Conservation (phyloP, 345 rosid species). For the Excoecaria cochinchinensis region DNA sequence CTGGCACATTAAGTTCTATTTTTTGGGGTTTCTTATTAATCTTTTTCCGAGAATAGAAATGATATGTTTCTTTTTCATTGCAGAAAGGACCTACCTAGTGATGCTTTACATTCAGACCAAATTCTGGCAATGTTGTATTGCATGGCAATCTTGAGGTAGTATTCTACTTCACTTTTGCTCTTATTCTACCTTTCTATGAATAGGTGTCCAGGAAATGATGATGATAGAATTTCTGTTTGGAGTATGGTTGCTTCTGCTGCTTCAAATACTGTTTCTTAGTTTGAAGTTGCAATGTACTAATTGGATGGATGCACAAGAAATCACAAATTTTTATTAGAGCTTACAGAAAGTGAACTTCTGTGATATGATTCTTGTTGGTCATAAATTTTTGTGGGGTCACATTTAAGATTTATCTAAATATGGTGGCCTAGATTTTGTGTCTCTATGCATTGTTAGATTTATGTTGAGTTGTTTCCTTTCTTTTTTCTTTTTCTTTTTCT, state of each 20-base stretch:
- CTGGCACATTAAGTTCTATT: neutral
- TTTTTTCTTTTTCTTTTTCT: neutral
- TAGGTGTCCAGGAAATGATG: neutral
- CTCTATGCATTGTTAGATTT: no score
- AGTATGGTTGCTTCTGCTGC: neutral
- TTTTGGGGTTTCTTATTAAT: neutral
- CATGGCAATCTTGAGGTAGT: conserved; percentile 85
- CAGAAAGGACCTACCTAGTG: conserved; percentile 45
- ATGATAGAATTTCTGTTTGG: no score
- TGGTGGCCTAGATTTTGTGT: neutral
- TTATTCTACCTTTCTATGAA: neutral
- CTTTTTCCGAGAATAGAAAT: neutral
- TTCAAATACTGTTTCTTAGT: neutral
- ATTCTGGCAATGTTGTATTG: conserved; percentile 74
- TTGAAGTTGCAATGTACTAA: neutral
- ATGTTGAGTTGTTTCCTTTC: neutral
- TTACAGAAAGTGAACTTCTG: neutral
- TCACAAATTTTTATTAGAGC: neutral
- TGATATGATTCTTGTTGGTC: neutral
- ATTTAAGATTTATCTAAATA: neutral
- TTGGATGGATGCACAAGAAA: neutral
- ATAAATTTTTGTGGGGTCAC: neutral
- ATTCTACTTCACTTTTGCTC: neutral
- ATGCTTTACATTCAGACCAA: conserved; percentile 62
- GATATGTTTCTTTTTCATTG: conserved; percentile 4